These are phyloP conservation scores for Lachancea nothofagi DNA, from an alignment of 805 yeast genomes.

Conservation along the genomic window DNA sequence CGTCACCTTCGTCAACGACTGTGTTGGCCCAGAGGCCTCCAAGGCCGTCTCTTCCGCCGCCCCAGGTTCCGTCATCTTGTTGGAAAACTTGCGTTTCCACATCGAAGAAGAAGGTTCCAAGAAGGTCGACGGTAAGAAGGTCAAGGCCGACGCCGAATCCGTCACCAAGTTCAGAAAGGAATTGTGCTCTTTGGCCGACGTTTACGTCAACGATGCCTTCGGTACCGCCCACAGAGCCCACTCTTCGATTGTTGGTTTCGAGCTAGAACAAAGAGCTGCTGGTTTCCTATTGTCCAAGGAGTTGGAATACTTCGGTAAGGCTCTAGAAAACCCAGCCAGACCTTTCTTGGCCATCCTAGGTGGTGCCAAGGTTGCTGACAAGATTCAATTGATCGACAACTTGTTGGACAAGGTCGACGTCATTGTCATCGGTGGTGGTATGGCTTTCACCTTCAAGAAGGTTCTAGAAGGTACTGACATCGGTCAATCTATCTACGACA, in stretches of 20 bases:
- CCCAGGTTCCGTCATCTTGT: conserved; percentile 77
- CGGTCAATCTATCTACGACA: conserved; percentile 89
- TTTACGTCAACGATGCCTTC: conserved; percentile 95
- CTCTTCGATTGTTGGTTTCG: conserved; percentile 98
- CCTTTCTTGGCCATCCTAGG: conserved; percentile 98
- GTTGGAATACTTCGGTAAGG: conserved; percentile 95
- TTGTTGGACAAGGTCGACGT: conserved; percentile 91
- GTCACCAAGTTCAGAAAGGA: conserved; percentile 85
- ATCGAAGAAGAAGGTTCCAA: conserved; percentile 94
- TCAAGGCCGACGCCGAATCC: conserved; percentile 85
- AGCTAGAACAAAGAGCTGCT: conserved; percentile 92
- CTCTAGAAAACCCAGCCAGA: conserved; percentile 94
- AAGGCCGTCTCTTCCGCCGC: conserved; percentile 65
- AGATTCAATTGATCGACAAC: conserved; percentile 97
- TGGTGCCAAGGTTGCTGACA: conserved; percentile 99
- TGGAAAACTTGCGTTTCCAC: conserved; percentile 98
- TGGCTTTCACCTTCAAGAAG: conserved; percentile 99
- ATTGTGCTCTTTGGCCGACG: conserved; percentile 91
- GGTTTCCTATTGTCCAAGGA: conserved; percentile 99
- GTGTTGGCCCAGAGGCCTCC: conserved; percentile 90
- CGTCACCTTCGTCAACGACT: conserved; percentile 81
- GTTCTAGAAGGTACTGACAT: conserved; percentile 77
- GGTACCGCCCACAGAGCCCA: conserved; percentile 99
- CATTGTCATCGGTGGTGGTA: conserved; percentile 97
- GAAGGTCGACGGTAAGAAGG: conserved; percentile 87